Percentiles rank a stretch among this genome's conserved stretches.
Evolutionary conservation across 495 filamentous ascomycete genomes (phyloP).

Genomic region (Aspergillus steynii): DNA sequence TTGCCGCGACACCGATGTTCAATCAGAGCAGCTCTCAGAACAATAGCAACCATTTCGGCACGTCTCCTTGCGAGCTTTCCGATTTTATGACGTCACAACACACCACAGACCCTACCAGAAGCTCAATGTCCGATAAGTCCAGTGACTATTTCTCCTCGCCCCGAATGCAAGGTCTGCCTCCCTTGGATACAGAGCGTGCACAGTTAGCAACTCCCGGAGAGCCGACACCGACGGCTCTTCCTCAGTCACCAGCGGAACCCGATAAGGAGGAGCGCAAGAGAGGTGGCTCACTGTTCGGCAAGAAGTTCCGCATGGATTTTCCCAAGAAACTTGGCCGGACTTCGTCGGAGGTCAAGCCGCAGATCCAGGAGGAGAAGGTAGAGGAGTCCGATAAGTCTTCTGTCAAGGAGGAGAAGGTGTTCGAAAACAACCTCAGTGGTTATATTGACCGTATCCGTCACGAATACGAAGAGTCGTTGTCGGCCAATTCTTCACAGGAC

Average conservation of each 20-base stretch:
- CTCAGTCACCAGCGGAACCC: constrained; percentile 62
- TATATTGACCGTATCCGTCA: constrained; percentile 75
- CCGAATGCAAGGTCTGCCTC: constrained; percentile 20
- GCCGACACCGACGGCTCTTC: constrained; percentile 45
- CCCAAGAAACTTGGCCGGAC: constrained; percentile 80
- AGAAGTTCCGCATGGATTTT: constrained; percentile 86
- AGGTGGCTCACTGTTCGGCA: constrained; percentile 69
- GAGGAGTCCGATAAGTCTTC: constrained; percentile 73
- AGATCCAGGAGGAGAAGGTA: constrained; percentile 72
- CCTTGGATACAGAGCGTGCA: constrained; percentile 33
- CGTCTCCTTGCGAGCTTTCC: constrained; percentile 30
- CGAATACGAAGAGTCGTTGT: constrained; percentile 72
- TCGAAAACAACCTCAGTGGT: constrained; percentile 81
- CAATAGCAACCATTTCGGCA: constrained; percentile 33
- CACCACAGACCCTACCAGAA: constrained; percentile 44
- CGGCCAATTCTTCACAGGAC: constrained; percentile 51
- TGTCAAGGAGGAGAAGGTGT: constrained; percentile 69
- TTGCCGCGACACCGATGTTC: constrained; percentile 24
- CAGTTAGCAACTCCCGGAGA: constrained; percentile 50
- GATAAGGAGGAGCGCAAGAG: constrained; percentile 75
- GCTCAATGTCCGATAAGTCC: constrained; percentile 49
- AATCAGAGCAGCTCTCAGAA: constrained; percentile 17
- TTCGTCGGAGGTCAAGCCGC: constrained; percentile 77
- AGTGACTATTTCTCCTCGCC: constrained; percentile 68
- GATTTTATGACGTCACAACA: constrained; percentile 29